phyloP scores from a whole-genome alignment of 495 filamentous ascomycete species.

The Penicillium egyptiacum region DNA sequence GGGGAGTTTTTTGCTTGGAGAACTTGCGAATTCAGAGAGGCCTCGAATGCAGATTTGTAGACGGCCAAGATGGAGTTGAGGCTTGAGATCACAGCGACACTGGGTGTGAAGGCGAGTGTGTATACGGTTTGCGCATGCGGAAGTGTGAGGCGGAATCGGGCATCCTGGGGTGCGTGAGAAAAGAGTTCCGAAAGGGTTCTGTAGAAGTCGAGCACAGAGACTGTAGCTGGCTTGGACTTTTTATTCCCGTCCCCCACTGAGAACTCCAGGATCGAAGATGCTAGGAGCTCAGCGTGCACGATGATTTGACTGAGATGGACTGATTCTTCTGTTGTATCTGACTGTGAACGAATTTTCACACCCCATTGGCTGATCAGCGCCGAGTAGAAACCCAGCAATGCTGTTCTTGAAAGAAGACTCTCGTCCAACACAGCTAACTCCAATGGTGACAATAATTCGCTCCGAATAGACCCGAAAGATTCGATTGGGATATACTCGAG shows the following conservation, averaged over 20 bases:
- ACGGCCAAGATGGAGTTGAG: constrained; percentile 64
- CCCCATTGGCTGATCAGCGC: constrained; percentile 70
- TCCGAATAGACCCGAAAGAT: constrained; percentile 53
- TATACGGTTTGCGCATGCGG: constrained; percentile 71
- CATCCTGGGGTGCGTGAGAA: constrained; percentile 50
- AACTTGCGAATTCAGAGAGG: constrained; percentile 49
- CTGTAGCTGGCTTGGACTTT: constrained; percentile 24
- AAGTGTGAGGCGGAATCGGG: constrained; percentile 59
- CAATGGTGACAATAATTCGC: constrained; percentile 52
- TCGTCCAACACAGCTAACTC: constrained; percentile 59
- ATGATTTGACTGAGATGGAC: constrained; percentile 49
- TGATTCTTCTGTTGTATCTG: constrained; percentile 32
- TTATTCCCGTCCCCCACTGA: constrained; percentile 17
- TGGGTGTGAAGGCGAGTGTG: constrained; percentile 62
- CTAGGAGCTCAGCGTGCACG: constrained; percentile 60
- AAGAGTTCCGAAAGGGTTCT: constrained; percentile 56
- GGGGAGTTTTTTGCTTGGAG: constrained; percentile 33
- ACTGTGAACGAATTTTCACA: constrained; percentile 36
- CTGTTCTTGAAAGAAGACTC: constrained; percentile 48
- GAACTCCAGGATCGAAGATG: constrained; percentile 60
- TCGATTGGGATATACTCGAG: constrained; percentile 62
- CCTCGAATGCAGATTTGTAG: constrained; percentile 77
- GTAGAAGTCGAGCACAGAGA: constrained; percentile 67
- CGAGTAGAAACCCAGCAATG: constrained; percentile 69
- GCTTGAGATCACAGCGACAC: constrained; percentile 63